These are phyloP conservation scores for Corylus americana DNA, from an alignment of 306 rosid genomes.

Conservation along the genomic window DNA sequence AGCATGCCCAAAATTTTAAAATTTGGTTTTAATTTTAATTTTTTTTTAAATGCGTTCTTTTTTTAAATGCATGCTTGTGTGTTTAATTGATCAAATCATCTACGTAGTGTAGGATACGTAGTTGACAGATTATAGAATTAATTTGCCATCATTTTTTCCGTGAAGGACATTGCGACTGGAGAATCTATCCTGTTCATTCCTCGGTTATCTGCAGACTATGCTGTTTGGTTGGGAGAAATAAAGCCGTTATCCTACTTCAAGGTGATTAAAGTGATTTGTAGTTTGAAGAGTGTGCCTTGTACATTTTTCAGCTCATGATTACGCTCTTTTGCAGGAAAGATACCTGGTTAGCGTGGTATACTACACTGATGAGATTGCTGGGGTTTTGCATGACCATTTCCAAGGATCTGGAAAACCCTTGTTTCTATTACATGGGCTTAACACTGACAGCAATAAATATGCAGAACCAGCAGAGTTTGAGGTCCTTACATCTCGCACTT, in stretches of 20 bases:
- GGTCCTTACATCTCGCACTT: conserved; percentile 44
- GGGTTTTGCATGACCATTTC: conserved; percentile 51
- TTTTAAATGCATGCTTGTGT: neutral
- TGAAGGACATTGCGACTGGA: conserved; percentile 74
- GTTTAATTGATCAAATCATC: neutral
- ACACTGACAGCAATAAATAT: conserved; percentile 72
- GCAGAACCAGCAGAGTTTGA: conserved; percentile 74
- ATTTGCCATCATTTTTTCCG: neutral
- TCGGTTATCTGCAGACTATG: conserved; percentile 77
- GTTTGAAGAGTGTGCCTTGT: neutral
- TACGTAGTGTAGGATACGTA: neutral
- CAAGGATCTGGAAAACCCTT: conserved; percentile 57
- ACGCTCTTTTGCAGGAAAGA: conserved; percentile 60
- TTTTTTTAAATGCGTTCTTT: too few species aligned
- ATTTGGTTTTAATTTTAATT: neutral
- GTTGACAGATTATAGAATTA: conserved; percentile 1
- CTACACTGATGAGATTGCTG: conserved; percentile 54
- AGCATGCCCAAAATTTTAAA: neutral
- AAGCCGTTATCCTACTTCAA: conserved; percentile 54
- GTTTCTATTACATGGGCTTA: conserved; percentile 80
- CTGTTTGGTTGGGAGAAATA: conserved; percentile 90
- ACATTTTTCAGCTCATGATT: conserved; percentile 15
- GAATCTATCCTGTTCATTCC: conserved; percentile 74
- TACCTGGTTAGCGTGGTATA: conserved; percentile 52
- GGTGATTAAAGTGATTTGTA: conserved; percentile 42